Conservation (phyloP, 202 grass and related monocot species). For the Panicum hallii region DNA sequence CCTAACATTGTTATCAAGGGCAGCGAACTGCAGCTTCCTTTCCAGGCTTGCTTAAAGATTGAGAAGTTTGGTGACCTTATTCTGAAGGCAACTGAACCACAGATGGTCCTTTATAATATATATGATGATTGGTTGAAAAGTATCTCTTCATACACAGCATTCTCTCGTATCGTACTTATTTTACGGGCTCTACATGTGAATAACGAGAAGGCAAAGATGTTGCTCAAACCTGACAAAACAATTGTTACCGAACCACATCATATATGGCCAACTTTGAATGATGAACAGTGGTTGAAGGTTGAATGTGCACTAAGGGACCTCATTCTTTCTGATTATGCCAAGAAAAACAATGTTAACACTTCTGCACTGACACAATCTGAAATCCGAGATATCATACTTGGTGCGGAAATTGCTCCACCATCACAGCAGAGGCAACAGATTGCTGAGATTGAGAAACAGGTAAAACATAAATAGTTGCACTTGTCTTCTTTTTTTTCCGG, state of each 20-base stretch:
- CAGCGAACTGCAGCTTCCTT: slow-evolving; percentile 96
- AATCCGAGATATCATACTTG: slow-evolving; percentile 98
- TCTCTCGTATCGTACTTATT: slow-evolving; percentile 96
- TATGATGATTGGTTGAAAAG: slow-evolving; percentile 99
- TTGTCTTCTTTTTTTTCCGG: neutral
- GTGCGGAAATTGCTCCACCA: slow-evolving; percentile 96
- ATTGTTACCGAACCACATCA: slow-evolving; percentile 95
- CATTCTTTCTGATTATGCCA: slow-evolving; percentile 98
- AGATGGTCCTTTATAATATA: slow-evolving; percentile 98
- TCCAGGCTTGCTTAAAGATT: slow-evolving; percentile 99
- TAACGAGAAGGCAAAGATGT: slow-evolving; percentile 99
- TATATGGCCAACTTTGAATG: slow-evolving; percentile 91
- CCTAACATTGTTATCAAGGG: slow-evolving; percentile 99
- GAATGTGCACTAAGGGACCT: slow-evolving; percentile 94
- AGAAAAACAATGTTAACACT: slow-evolving; percentile 99
- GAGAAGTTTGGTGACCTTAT: slow-evolving; percentile 99
- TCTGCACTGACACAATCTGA: slow-evolving; percentile 98
- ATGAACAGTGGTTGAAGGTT: slow-evolving; percentile 99
- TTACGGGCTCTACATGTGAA: slow-evolving; percentile 93
- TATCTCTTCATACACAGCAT: slow-evolving; percentile 98
- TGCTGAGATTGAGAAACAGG: slow-evolving; percentile 99
- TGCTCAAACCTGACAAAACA: slow-evolving; percentile 97
- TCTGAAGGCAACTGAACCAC: slow-evolving; percentile 96
- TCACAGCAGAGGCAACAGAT: slow-evolving; percentile 99
- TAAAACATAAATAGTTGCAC: slow-evolving; percentile 21